phyloP scores from a whole-genome alignment of 352 stramenopile genomes.

The Phytophthora sp. region DNA sequence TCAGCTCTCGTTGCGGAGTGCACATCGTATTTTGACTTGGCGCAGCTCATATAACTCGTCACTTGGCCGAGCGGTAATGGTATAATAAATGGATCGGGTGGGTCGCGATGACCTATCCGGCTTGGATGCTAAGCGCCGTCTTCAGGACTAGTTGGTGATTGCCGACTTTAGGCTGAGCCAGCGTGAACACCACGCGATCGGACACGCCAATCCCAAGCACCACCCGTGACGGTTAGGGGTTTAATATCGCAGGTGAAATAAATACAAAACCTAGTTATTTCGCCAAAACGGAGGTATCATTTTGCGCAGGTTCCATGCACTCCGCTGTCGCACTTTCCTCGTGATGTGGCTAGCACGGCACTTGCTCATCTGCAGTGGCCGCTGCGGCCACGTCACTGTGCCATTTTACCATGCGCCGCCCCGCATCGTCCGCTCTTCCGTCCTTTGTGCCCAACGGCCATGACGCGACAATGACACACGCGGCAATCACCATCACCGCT shows the following conservation, averaged over 20 bases:
- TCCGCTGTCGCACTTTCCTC: slow-evolving; percentile 20
- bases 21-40: slow-evolving; percentile 7
- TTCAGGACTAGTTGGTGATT: no score
- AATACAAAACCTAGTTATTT: background rate
- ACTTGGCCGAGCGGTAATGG: background rate
- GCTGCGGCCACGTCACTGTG: slow-evolving; percentile 8
- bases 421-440: slow-evolving; percentile 37
- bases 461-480: background rate
- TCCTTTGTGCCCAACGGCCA: slow-evolving; percentile 22
- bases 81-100: no score
- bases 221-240: slow-evolving; percentile 14
- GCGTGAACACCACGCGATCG: slow-evolving; percentile 7
- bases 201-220: slow-evolving; percentile 22
- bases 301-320: background rate
- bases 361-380: slow-evolving; percentile 16
- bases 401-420: slow-evolving; percentile 39
- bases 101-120: background rate
- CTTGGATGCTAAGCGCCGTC: no score
- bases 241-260: background rate
- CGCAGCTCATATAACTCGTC: slow-evolving; percentile 6
- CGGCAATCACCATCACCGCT: background rate
- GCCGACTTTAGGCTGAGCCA: no score
- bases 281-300: slow-evolving; percentile 10
- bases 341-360: slow-evolving; percentile 23
- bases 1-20: background rate